These are phyloP conservation scores for Dendrobium nobile DNA, from an alignment of 106 monocot species.

Conservation along the genomic window DNA sequence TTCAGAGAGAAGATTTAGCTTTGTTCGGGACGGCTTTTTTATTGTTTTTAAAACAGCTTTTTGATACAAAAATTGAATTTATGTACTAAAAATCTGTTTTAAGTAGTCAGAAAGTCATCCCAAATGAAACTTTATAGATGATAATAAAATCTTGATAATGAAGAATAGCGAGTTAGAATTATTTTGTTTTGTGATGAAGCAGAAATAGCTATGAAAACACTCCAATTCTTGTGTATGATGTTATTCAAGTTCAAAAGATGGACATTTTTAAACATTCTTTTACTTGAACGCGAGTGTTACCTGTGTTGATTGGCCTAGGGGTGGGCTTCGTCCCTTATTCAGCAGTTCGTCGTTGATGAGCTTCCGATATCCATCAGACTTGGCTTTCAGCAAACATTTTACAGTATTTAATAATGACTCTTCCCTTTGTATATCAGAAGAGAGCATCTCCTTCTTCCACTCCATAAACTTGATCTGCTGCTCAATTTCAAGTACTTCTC, in stretches of 20 bases:
- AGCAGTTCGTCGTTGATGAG: constrained; percentile 11
- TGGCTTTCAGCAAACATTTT: constrained; percentile 9
- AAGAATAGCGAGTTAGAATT: not conserved
- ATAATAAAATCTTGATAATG: not conserved
- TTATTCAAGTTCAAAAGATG: not conserved
- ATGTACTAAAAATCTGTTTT: no score
- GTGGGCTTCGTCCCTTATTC: not conserved
- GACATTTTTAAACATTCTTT: not conserved
- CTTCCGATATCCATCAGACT: constrained; percentile 9
- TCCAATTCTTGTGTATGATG: not conserved
- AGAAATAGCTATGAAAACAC: not conserved
- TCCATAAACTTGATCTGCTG: constrained; percentile 54
- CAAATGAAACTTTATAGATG: no score
- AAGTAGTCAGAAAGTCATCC: no score
- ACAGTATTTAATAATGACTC: constrained; percentile 32
- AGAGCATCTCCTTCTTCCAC: constrained; percentile 67
- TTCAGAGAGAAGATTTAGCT: not conserved
- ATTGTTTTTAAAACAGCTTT: no score
- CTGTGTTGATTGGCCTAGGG: constrained; percentile 3
- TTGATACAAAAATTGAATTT: no score
- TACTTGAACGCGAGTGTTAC: not conserved
- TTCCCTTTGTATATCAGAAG: constrained; percentile 71
- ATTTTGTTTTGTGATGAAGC: not conserved
- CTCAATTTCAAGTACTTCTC: constrained; percentile 32
- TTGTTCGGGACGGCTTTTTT: no score